A percentile compares a stretch with the other conserved stretches of the same genome.
These are phyloP conservation scores for Plectosphaerella plurivora DNA, from an alignment of 2,329 filamentous ascomycete species.

Conservation along the genomic window DNA sequence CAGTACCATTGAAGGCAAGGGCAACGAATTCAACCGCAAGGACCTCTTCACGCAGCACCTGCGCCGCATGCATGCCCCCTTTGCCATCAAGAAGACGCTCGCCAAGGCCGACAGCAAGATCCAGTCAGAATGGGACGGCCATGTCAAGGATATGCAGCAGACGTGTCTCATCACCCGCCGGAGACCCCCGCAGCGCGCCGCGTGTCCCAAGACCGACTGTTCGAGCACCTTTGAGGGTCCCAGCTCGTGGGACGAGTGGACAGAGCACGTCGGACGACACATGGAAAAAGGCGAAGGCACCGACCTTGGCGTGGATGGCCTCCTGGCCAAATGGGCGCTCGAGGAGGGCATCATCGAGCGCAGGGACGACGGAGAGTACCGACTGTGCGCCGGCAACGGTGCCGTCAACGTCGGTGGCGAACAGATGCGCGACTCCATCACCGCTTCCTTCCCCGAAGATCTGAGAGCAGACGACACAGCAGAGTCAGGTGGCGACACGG, in stretches of 20 bases:
- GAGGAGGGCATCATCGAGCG: conserved; percentile 60
- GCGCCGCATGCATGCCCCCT: conserved; percentile 84
- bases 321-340: conserved; percentile 58
- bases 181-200: conserved; percentile 64
- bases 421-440: conserved; percentile 13
- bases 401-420: conserved; percentile 15
- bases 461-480: conserved; percentile 7
- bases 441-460: conserved; percentile 11
- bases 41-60: conserved; percentile 94
- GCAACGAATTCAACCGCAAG: conserved; percentile 83
- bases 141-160: conserved; percentile 65
- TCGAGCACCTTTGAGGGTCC: conserved; percentile 64
- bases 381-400: conserved; percentile 41
- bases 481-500: neutral
- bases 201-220: conserved; percentile 71
- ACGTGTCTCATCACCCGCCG: conserved; percentile 70
- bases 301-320: conserved; percentile 50
- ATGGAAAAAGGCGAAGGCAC: conserved; percentile 70
- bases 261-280: conserved; percentile 87
- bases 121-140: conserved; percentile 58
- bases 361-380: conserved; percentile 51
- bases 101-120: conserved; percentile 55
- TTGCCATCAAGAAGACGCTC: conserved; percentile 54
- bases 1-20: conserved; percentile 49
- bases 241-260: conserved; percentile 82